Conservation (phyloP, 1,139 yeast species). For the Magnusiomyces fungicola region DNA sequence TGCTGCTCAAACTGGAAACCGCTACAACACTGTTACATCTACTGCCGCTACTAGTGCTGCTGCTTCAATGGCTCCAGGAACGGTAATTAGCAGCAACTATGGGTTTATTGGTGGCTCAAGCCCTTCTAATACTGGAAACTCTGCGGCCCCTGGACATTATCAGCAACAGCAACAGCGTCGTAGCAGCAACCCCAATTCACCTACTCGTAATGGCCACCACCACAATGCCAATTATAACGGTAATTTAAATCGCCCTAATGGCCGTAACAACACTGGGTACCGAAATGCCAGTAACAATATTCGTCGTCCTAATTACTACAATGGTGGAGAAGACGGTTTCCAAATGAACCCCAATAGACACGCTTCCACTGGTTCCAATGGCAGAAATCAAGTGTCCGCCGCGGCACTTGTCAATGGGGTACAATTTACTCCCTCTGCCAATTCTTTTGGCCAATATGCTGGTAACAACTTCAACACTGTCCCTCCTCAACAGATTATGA, state of each 20-base stretch:
- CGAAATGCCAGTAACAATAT: no score
- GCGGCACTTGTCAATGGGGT: no score
- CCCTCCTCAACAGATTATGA: no score
- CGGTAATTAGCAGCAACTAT: slow-evolving; percentile 1
- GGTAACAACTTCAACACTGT: no score
- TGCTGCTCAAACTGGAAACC: background rate
- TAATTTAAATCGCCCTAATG: no score
- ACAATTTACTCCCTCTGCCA: no score
- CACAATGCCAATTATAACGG: background rate
- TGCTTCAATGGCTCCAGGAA: background rate
- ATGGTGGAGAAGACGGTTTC: no score
- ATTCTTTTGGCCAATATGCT: no score
- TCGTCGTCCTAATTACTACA: no score
- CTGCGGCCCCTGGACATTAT: background rate
- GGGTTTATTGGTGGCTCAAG: background rate
- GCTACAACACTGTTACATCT: background rate
- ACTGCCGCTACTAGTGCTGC: background rate
- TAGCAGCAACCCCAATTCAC: background rate
- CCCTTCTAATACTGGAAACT: background rate
- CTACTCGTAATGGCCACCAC: background rate
- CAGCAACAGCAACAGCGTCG: background rate
- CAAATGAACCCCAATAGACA: no score
- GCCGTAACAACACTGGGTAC: background rate
- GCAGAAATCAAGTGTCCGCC: no score
- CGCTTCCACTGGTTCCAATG: no score